Conservation (phyloP, 1,284 basidiomycete genomes). For the Leccinum angustisporum region DNA sequence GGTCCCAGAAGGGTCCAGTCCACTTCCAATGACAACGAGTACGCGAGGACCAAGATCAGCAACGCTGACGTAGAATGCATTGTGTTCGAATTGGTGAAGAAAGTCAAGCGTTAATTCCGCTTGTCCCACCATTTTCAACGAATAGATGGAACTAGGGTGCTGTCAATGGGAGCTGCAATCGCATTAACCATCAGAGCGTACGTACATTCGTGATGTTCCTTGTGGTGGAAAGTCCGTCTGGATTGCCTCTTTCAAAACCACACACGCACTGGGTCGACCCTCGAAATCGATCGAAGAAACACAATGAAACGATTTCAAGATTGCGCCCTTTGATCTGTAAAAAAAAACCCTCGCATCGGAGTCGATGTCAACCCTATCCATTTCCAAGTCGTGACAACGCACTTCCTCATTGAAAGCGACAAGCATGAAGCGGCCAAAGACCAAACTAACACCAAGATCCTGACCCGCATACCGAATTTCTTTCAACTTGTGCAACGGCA, state of each 20-base stretch:
- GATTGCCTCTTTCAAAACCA: slow-evolving; percentile 10
- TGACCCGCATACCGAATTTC: not conserved
- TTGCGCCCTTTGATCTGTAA: slow-evolving; percentile 7
- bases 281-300: slow-evolving; percentile 17
- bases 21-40: slow-evolving; percentile 7
- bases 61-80: not conserved
- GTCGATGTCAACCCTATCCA: too few relatives aligned
- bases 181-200: too few relatives aligned
- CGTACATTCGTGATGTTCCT: not conserved
- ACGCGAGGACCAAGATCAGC: slow-evolving; percentile 21
- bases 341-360: not conserved
- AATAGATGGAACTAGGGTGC: slow-evolving; percentile 16
- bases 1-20: not conserved
- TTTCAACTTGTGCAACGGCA: not conserved
- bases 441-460: not conserved
- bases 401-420: not conserved
- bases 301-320: slow-evolving; percentile 9
- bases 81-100: slow-evolving; percentile 11
- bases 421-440: not conserved
- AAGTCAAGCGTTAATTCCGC: not conserved
- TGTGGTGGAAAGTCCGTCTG: not conserved
- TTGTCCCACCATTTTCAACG: slow-evolving; percentile 1
- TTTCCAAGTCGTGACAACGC: not conserved
- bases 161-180: too few relatives aligned
- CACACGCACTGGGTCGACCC: slow-evolving; percentile 18